Evolutionary conservation across 495 filamentous ascomycete genomes (phyloP).

Genomic region (Bacidia rubella): DNA sequence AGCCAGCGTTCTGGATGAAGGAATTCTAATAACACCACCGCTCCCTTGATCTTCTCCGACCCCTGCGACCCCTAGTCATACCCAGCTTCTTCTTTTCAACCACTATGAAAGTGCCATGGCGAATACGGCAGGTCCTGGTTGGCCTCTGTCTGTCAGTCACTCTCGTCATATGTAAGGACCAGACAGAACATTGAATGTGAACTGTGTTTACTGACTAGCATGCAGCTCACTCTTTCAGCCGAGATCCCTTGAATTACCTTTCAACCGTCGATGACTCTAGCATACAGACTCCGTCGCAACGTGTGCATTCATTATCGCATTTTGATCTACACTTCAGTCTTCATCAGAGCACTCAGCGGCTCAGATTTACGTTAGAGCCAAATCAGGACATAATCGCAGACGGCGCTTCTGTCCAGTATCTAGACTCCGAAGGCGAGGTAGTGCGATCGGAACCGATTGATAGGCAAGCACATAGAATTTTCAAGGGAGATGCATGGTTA

Average conservation of each 20-base stretch:
- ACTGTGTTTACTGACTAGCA: conserved; percentile 8
- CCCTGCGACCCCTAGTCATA: neutral
- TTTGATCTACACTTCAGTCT: conserved; percentile 77
- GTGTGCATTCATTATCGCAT: conserved; percentile 60
- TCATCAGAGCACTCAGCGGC: conserved; percentile 47
- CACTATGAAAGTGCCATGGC: conserved; percentile 16
- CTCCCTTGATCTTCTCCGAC: neutral
- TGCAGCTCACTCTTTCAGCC: conserved; percentile 26
- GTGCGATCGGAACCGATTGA: conserved; percentile 48
- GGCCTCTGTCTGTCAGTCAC: conserved; percentile 12
- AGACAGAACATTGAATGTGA: neutral
- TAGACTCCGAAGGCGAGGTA: conserved; percentile 55
- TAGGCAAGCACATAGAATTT: conserved; percentile 64
- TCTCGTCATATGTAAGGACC: conserved; percentile 13
- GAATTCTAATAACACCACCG: neutral
- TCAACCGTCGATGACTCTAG: conserved; percentile 58
- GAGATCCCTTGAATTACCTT: conserved; percentile 63
- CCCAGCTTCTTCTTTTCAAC: neutral
- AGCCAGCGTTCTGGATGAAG: neutral
- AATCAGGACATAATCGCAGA: conserved; percentile 81
- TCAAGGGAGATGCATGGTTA: conserved; percentile 65
- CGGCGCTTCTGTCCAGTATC: conserved; percentile 58
- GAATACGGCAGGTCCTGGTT: conserved; percentile 10
- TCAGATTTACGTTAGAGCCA: conserved; percentile 75
- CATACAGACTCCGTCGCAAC: conserved; percentile 66